Conservation (phyloP, 1,284 basidiomycete genomes). For the Neotropicomus parvogracilis region DNA sequence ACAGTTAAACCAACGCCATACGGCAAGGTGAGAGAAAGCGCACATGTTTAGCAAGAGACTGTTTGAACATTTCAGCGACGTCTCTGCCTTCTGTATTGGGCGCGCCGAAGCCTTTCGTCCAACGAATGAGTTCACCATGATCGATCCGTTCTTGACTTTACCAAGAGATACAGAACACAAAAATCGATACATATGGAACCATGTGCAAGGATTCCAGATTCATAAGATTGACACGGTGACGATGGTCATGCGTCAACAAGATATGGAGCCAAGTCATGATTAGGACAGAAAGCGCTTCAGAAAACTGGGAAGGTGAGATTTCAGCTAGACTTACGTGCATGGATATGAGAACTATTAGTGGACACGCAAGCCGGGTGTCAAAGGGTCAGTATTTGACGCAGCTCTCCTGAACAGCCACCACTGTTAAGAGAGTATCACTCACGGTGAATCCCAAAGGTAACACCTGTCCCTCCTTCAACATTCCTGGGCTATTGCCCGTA, state of each 20-base stretch:
- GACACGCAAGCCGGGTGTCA: neutral
- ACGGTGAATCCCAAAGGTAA: slow-evolving; percentile 94
- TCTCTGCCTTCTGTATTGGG: slow-evolving; percentile 90
- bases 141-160: slow-evolving; percentile 87
- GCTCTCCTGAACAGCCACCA: neutral
- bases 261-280: neutral
- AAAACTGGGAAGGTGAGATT: neutral
- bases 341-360: slow-evolving; percentile 85
- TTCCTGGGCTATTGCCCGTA: slow-evolving; percentile 52
- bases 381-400: slow-evolving; percentile 1
- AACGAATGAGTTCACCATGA: slow-evolving; percentile 92
- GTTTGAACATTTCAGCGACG: slow-evolving; percentile 89
- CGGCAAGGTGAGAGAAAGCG: slow-evolving; percentile 24
- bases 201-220: neutral
- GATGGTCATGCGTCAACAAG: neutral
- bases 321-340: slow-evolving; percentile 63
- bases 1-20: neutral
- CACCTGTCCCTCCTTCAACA: slow-evolving; percentile 65
- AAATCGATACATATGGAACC: neutral
- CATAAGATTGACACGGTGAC: neutral
- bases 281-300: slow-evolving; percentile 2
- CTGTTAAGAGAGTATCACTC: slow-evolving; percentile 30
- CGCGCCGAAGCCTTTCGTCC: slow-evolving; percentile 98
- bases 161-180: neutral
- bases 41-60: slow-evolving; percentile 75